Conservation (phyloP, 2,329 filamentous ascomycete genomes). For the Ceratocystis eucalypticola region DNA sequence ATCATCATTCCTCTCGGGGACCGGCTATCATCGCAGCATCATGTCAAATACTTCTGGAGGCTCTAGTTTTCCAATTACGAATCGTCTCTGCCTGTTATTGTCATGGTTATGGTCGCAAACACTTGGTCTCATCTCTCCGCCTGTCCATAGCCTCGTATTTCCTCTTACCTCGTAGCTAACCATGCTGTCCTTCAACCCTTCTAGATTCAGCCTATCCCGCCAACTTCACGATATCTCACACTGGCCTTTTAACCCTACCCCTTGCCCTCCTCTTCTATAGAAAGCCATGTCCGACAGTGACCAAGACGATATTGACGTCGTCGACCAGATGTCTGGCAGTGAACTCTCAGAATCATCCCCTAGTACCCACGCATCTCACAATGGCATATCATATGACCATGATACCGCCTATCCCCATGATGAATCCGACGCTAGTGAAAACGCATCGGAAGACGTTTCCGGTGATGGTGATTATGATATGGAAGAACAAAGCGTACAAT, state of each 20-base stretch:
- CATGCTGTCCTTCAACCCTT: constrained; percentile 5
- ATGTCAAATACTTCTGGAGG: not conserved
- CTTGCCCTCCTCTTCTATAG: not conserved
- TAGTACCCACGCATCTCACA: constrained; percentile 32
- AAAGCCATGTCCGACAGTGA: constrained; percentile 18
- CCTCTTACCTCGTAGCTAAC: constrained; percentile 5
- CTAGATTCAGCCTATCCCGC: not conserved
- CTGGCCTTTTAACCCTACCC: constrained; percentile 2
- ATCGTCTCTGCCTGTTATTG: not conserved
- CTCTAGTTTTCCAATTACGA: not conserved
- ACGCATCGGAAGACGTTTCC: constrained; percentile 41
- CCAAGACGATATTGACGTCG: constrained; percentile 18
- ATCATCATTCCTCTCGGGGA: not conserved
- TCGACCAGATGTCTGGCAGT: constrained; percentile 48
- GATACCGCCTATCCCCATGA: constrained; percentile 27
- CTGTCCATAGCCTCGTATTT: not conserved
- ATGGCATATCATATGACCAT: constrained; percentile 30
- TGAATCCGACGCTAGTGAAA: constrained; percentile 33
- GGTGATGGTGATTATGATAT: constrained; percentile 68
- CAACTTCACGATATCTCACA: constrained; percentile 1
- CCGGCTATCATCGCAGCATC: constrained; percentile 14
- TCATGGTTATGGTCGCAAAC: constrained; percentile 13
- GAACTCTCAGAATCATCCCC: constrained; percentile 62
- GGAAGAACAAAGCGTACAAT: constrained; percentile 39
- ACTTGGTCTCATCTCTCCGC: not conserved